Conservation (phyloP, 2,329 filamentous ascomycete genomes). For the Claviceps pazoutovae region DNA sequence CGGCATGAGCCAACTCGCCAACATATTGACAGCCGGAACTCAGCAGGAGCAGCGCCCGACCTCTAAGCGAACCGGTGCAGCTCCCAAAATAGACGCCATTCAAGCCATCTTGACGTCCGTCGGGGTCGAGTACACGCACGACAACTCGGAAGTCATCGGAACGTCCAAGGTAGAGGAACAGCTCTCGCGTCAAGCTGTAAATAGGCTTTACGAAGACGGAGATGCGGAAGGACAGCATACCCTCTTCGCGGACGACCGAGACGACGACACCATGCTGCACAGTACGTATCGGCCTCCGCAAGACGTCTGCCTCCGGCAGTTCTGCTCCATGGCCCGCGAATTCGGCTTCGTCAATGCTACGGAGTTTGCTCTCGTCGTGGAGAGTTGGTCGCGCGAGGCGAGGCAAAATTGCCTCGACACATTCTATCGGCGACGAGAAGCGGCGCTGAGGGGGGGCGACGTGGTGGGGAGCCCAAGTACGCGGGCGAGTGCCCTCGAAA, state of each 20-base stretch:
- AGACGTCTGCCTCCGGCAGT: conserved; percentile 65
- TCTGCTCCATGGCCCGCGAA: conserved; percentile 75
- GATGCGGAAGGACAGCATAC: conserved; percentile 36
- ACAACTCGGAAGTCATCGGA: conserved; percentile 90
- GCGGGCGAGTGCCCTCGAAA: neutral
- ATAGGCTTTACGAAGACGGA: conserved; percentile 31
- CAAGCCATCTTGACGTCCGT: conserved; percentile 79
- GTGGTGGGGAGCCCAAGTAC: conserved; percentile 5
- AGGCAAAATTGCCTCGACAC: conserved; percentile 61
- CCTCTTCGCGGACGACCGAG: conserved; percentile 43
- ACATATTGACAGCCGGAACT: conserved; percentile 31
- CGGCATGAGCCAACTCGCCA: conserved; percentile 60
- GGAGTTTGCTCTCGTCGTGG: conserved; percentile 81
- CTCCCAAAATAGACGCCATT: conserved; percentile 53
- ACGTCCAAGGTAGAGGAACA: conserved; percentile 82
- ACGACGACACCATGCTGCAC: conserved; percentile 17
- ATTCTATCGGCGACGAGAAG: conserved; percentile 61
- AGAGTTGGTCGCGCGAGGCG: conserved; percentile 78
- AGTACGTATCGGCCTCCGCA: conserved; percentile 55
- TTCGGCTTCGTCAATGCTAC: conserved; percentile 64
- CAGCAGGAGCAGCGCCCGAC: conserved; percentile 22
- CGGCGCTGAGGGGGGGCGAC: conserved; percentile 17
- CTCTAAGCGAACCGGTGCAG: conserved; percentile 21
- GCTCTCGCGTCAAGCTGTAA: conserved; percentile 62
- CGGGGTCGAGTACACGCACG: conserved; percentile 89